These are phyloP conservation scores for Lagerstroemia speciosa DNA, from an alignment of 345 rosid genomes.

Conservation along the genomic window DNA sequence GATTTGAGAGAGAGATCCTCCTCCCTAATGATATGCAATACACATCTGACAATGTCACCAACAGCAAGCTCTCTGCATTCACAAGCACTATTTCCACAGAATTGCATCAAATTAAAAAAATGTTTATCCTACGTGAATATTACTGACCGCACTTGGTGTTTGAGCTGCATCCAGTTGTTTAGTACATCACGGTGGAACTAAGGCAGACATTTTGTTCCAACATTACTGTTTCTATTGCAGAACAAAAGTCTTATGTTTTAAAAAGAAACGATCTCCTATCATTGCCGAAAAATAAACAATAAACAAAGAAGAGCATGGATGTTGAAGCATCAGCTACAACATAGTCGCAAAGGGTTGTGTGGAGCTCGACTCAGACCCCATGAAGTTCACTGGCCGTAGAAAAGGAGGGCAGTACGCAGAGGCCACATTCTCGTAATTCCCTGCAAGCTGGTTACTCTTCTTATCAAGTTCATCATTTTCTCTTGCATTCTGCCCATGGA, in stretches of 20 bases:
- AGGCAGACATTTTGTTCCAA: no score
- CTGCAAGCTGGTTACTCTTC: conserved; percentile 38
- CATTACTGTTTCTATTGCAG: not conserved
- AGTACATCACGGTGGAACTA: no score
- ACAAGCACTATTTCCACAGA: not conserved
- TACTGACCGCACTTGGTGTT: no score
- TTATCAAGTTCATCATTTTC: conserved; percentile 65
- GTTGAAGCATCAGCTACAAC: conserved; percentile 2
- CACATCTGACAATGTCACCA: conserved; percentile 91
- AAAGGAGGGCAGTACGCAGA: conserved; percentile 49
- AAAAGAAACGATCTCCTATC: not conserved
- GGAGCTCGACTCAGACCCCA: conserved; percentile 26
- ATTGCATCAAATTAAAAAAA: not conserved
- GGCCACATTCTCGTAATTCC: conserved; percentile 34
- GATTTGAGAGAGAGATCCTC: conserved; percentile 78
- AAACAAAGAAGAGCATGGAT: not conserved
- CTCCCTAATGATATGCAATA: conserved; percentile 89
- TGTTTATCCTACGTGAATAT: no score
- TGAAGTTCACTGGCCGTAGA: conserved; percentile 29
- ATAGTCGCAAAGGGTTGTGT: conserved; percentile 35
- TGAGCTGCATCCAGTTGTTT: no score
- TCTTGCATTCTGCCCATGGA: conserved; percentile 47
- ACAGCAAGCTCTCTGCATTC: conserved; percentile 95
- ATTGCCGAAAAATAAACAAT: not conserved
- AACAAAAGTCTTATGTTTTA: not conserved